Evolutionary conservation across 164 flowering plant genomes (phyloP), one percentile per base, ranked within the genome.

Genomic region (Umbilicus rupestris): DNA sequence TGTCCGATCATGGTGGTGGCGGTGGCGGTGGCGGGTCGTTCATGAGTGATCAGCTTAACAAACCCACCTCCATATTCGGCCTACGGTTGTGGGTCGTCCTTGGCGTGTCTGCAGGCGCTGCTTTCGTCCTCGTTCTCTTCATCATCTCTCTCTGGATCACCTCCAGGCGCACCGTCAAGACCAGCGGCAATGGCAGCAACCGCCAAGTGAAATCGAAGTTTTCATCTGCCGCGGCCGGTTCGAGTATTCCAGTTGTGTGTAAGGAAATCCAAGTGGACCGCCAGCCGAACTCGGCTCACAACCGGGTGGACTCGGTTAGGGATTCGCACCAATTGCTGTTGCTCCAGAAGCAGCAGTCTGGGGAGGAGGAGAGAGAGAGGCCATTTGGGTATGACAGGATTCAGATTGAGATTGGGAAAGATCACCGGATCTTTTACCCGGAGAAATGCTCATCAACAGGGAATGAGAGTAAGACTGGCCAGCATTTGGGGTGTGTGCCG

Each of bases 251-350:
- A 29, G 52, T 49, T 33, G 81, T 78, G 17, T 81, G 83, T 37
- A 85, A 82, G 62, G 90, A 85, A 66, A 87, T 88, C 67, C 91
- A 78, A 62, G 31, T 80, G 30, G 91, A 85, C 71, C 74, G 62
- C 19, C 66, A 59, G 11, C 64, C 75, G 9, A 75, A 77, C 79
- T 79, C 84, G 4, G 50, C 15, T 64, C 79, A n/a, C n/a, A n/a
- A n/a, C n/a, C n/a, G n/a, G n/a, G n/a, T n/a, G n/a, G n/a, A n/a
- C n/a, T n/a, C n/a, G n/a, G n/a, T n/a, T n/a, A n/a, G 74, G 0
- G 85, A 82, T 24, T 66, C 80, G n/a, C 81, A 72, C 19, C 68
- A 49, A 24, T 5, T 81, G 5, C 50, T 80, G 73, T 77, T 78
- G 52, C 37, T 72, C 9, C 72, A 58, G 2, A 71, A n/a, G n/a